These are phyloP conservation scores for Thielaviopsis punctulata DNA, from an alignment of 2,329 filamentous ascomycete genomes.

Conservation along the genomic window DNA sequence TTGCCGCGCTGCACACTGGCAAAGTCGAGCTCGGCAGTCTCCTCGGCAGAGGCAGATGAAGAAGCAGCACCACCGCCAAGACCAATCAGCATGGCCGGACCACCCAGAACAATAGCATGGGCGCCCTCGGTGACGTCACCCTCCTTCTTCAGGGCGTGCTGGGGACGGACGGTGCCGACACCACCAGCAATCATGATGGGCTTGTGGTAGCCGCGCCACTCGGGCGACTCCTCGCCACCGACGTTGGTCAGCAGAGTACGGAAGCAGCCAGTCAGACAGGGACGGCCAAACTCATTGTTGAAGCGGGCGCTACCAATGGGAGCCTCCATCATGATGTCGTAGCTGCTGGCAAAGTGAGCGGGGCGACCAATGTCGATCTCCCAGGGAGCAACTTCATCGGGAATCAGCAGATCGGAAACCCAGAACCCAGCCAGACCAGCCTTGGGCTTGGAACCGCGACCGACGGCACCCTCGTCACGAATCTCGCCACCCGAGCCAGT, in stretches of 20 bases:
- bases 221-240: conserved; percentile 34
- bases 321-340: conserved; percentile 96
- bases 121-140: conserved; percentile 70
- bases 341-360: conserved; percentile 75
- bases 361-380: conserved; percentile 82
- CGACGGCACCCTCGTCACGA: conserved; percentile 85
- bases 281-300: conserved; percentile 95
- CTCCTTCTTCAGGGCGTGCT: conserved; percentile 75
- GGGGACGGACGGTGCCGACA: conserved; percentile 77
- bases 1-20: conserved; percentile 95
- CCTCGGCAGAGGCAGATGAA: conserved; percentile 73
- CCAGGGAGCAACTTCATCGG: conserved; percentile 69
- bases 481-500: conserved; percentile 94
- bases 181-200: conserved; percentile 97
- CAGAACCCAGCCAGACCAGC: conserved; percentile 84
- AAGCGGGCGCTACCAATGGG: conserved; percentile 89
- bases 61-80: conserved; percentile 79
- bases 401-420: conserved; percentile 86
- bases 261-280: conserved; percentile 79
- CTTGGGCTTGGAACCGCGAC: conserved; percentile 81
- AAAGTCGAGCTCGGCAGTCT: conserved; percentile 84
- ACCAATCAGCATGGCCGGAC: conserved; percentile 93
- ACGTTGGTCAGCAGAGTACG: conserved; percentile 66
- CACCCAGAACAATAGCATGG: conserved; percentile 80
- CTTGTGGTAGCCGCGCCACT: conserved; percentile 88